These are phyloP conservation scores for Pestalotiopsis sp. DNA, from an alignment of 2,329 filamentous ascomycete genomes.

Conservation along the genomic window DNA sequence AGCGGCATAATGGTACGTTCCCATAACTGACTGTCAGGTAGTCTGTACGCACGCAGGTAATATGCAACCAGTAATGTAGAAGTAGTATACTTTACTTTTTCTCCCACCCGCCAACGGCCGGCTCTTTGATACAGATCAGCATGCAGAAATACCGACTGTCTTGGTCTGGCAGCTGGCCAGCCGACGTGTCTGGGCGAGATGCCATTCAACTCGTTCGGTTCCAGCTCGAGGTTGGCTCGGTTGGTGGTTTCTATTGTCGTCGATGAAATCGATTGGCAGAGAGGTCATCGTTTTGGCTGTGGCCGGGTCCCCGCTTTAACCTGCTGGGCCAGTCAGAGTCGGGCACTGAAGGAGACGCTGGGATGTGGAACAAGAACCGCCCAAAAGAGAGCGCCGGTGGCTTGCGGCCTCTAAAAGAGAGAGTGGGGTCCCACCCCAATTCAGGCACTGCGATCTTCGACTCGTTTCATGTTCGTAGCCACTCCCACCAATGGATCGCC, in stretches of 20 bases:
- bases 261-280: conserved; percentile 12
- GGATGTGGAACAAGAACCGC: not conserved
- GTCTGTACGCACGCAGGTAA: not conserved
- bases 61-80: not conserved
- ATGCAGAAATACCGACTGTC: not conserved
- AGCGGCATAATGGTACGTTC: not conserved
- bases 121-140: not conserved
- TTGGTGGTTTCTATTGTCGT: not conserved
- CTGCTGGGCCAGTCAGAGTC: not conserved
- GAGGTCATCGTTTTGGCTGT: not conserved
- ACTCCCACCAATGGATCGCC: conserved; percentile 14
- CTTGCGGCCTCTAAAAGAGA: not conserved
- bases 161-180: conserved; percentile 11
- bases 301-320: not conserved
- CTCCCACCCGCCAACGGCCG: not conserved
- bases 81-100: not conserved
- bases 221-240: conserved; percentile 4
- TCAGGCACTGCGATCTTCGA: conserved; percentile 5
- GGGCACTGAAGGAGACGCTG: not conserved
- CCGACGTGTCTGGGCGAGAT: not conserved
- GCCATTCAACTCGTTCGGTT: not conserved
- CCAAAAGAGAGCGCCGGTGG: not conserved
- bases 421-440: not conserved
- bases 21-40: not conserved
- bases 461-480: conserved; percentile 14